Conservation (phyloP, 2,329 filamentous ascomycete species). For the Penicillium corylophilum region DNA sequence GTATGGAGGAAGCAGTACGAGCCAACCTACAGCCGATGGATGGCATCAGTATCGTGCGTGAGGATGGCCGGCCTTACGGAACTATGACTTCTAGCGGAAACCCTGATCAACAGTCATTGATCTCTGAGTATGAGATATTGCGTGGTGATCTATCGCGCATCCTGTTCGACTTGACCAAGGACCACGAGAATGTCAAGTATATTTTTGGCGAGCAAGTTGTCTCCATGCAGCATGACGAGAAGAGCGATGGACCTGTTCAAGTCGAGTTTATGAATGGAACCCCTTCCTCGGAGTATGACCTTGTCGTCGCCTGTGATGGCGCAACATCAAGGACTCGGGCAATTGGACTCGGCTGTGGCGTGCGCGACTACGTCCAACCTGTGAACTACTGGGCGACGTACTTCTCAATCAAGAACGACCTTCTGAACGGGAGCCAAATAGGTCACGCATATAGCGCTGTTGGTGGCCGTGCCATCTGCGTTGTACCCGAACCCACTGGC, state of each 20-base stretch:
- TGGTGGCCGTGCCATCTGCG: conserved; percentile 40
- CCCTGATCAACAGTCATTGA: conserved; percentile 32
- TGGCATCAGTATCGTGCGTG: conserved; percentile 30
- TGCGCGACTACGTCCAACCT: conserved; percentile 40
- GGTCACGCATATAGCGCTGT: conserved; percentile 39
- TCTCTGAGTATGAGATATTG: conserved; percentile 40
- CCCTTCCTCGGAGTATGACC: conserved; percentile 43
- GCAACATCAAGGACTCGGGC: conserved; percentile 49
- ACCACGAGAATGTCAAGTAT: conserved; percentile 38
- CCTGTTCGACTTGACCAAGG: conserved; percentile 38
- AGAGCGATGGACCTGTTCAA: conserved; percentile 33
- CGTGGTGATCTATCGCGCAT: conserved; percentile 36
- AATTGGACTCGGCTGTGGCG: conserved; percentile 43
- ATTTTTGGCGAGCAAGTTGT: conserved; percentile 41
- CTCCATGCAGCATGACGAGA: conserved; percentile 33
- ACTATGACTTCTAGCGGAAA: conserved; percentile 32
- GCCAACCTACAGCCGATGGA: conserved; percentile 24
- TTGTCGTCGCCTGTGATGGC: conserved; percentile 53
- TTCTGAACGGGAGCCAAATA: conserved; percentile 40
- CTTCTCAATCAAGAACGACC: conserved; percentile 42
- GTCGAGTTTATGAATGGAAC: conserved; percentile 45
- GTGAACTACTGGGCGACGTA: conserved; percentile 45
- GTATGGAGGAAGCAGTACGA: conserved; percentile 31
- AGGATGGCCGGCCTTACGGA: conserved; percentile 27
- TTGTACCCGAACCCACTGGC: conserved; percentile 36